These are phyloP conservation scores for Manihot esculenta DNA, from an alignment of 441 rosid genomes.

Conservation along the genomic window DNA sequence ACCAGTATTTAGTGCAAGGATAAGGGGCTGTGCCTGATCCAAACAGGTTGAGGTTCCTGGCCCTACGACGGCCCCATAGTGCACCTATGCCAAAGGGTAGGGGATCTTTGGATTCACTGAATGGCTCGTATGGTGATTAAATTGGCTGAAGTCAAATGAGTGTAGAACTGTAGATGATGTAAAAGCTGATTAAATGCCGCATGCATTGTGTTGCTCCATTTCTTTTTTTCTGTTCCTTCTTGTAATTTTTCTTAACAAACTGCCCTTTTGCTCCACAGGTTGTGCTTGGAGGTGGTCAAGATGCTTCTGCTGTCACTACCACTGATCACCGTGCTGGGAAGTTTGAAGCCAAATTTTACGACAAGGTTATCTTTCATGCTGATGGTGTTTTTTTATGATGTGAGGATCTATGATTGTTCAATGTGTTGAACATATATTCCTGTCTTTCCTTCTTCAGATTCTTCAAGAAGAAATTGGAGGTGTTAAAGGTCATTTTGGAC, in stretches of 20 bases:
- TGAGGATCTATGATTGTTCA: background rate
- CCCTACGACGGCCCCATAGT: too few relatives aligned
- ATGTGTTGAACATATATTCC: background rate
- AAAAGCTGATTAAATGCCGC: background rate
- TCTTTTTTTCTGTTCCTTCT: background rate
- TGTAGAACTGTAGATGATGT: background rate
- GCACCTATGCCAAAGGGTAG: too few relatives aligned
- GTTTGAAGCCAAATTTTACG: constrained; percentile 84
- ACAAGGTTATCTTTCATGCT: constrained; percentile 49
- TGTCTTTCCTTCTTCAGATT: constrained; percentile 38
- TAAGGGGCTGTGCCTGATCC: too few relatives aligned
- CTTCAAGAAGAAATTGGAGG: constrained; percentile 93
- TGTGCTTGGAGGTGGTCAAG: constrained; percentile 98
- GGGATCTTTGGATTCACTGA: background rate
- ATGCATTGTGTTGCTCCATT: background rate
- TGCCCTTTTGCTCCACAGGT: constrained; percentile 40
- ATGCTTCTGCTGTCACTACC: constrained; percentile 92
- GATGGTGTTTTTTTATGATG: background rate
- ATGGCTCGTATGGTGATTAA: background rate
- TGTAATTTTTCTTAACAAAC: background rate
- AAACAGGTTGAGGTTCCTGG: too few relatives aligned
- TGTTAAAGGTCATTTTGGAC: constrained; percentile 97
- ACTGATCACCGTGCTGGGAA: constrained; percentile 97
- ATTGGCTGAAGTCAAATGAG: background rate
- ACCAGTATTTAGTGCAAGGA: too few relatives aligned